phyloP scores from a whole-genome alignment of 2,329 filamentous ascomycete genomes.

The Cadophora luteo-olivacea region DNA sequence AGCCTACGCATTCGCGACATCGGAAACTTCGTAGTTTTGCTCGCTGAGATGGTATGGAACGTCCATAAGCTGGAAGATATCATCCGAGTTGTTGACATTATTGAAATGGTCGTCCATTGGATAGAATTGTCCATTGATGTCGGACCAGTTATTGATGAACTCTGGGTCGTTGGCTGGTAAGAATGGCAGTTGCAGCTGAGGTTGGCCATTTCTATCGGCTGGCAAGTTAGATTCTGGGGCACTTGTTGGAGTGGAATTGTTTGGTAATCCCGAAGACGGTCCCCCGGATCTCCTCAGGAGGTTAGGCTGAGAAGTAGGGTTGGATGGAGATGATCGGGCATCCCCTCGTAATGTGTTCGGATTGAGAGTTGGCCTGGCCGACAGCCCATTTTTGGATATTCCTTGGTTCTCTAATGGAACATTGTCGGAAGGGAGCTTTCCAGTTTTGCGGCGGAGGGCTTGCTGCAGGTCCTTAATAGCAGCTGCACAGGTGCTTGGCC shows the following conservation, averaged over 20 bases:
- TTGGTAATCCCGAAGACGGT: background rate
- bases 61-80: conserved; percentile 34
- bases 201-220: too few relatives aligned
- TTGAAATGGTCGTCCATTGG: conserved; percentile 6
- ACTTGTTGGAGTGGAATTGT: background rate
- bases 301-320: background rate
- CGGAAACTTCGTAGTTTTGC: background rate
- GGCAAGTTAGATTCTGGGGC: background rate
- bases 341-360: too few relatives aligned
- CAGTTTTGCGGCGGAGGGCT: conserved; percentile 15
- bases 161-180: background rate
- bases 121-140: background rate
- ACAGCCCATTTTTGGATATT: too few relatives aligned
- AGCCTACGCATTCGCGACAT: too few relatives aligned
- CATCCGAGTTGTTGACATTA: background rate
- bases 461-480: conserved; percentile 46
- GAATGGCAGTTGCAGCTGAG: background rate
- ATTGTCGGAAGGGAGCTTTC: background rate
- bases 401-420: background rate
- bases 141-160: background rate
- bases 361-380: background rate
- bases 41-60: conserved; percentile 28
- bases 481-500: conserved; percentile 48
- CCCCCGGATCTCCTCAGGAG: too few relatives aligned
- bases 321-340: too few relatives aligned